A percentile compares a stretch with the other conserved stretches of the same genome.
Evolutionary conservation across 495 filamentous ascomycete species (phyloP).

Genomic region (Corynascus novoguineensis): DNA sequence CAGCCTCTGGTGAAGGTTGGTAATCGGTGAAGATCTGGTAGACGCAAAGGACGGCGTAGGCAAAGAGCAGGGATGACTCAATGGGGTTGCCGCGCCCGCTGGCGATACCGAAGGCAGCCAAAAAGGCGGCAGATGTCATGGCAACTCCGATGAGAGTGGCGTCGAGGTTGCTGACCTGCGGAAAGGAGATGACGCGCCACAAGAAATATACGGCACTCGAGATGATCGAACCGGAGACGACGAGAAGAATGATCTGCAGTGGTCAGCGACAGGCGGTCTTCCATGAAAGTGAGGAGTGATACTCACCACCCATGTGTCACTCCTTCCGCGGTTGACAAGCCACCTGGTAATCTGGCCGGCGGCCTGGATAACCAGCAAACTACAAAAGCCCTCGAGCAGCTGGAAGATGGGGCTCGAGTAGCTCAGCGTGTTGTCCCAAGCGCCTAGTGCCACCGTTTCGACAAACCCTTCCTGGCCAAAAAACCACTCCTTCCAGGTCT

Average conservation of each 20-base stretch:
- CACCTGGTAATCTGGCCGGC: slow-evolving; percentile 91
- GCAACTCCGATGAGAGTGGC: slow-evolving; percentile 87
- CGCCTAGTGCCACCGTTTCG: slow-evolving; percentile 71
- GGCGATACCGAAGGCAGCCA: slow-evolving; percentile 90
- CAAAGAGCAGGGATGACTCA: slow-evolving; percentile 91
- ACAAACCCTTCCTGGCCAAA: slow-evolving; percentile 74
- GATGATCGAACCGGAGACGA: slow-evolving; percentile 82
- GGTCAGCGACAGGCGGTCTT: background rate
- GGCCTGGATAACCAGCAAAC: slow-evolving; percentile 89
- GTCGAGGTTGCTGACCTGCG: slow-evolving; percentile 88
- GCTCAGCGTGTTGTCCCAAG: slow-evolving; percentile 82
- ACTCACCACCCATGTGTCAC: slow-evolving; percentile 95
- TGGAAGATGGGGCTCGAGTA: slow-evolving; percentile 97
- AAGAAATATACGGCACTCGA: slow-evolving; percentile 94
- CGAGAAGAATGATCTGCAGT: slow-evolving; percentile 73
- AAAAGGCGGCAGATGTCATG: slow-evolving; percentile 82
- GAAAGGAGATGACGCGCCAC: slow-evolving; percentile 89
- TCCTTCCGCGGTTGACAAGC: slow-evolving; percentile 84
- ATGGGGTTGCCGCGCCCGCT: slow-evolving; percentile 93
- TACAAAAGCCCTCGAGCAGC: slow-evolving; percentile 92
- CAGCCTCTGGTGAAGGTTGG: slow-evolving; percentile 61
- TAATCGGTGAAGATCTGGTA: slow-evolving; percentile 99
- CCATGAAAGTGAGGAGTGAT: background rate
- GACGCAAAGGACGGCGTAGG: slow-evolving; percentile 93
- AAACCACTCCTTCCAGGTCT: slow-evolving; percentile 71